Base-by-base conservation (phyloP, 2,329 filamentous ascomycete species). In the Alternaria sp. region DNA sequence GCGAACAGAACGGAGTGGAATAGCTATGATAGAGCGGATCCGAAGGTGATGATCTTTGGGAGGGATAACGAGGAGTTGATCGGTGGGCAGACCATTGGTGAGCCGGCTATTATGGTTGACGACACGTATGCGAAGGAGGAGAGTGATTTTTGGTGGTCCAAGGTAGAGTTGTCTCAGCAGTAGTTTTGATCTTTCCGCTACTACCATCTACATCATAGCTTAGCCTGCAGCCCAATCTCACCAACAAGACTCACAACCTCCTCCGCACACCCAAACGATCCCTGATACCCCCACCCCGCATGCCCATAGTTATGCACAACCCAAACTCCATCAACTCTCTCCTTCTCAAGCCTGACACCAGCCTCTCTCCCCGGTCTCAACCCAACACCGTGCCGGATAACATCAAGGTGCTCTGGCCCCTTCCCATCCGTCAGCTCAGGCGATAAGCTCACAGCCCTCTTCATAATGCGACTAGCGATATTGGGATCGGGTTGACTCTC, bases 301-400 rank as follows among this genome's bases (percentile, higher is more conserved):
- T 93, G 90, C 0, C 91, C 91, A 68, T 93, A 93, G 71, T 93
- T 91, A 77, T 94, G 92, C 59, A 94, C 89, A 19, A 93, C 86
- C 78, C 86, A 86, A 4, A 88, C 84, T 6, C 87, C 89, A 30
- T 61, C 66, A 44, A 92, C 85, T 66, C 81, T 82, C 76, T 93
- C 90, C 74, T 85, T 89, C 80, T 96, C 93, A 17, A 97, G 82
- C 62, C 93, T 85, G 13, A 92, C 88, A 0, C 93, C 93, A 2
- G 86, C 90, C 59, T 88, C 84, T 52, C 93, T 84, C 71, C 89
- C 87, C 6, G 93, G 93, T 61, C 93, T 85, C 70, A 97, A 74
- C 0, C 93, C 93, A n/a, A 96, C 93, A 3, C 88, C 91, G 76
- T 97, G 93, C 11, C 93, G 85, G 57, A 97, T 85, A 21, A 97